A percentile compares a stretch with the other conserved stretches of the same genome.
These are phyloP conservation scores for Aphanomyces invadans DNA, from an alignment of 352 stramenopile species.

Conservation along the genomic window DNA sequence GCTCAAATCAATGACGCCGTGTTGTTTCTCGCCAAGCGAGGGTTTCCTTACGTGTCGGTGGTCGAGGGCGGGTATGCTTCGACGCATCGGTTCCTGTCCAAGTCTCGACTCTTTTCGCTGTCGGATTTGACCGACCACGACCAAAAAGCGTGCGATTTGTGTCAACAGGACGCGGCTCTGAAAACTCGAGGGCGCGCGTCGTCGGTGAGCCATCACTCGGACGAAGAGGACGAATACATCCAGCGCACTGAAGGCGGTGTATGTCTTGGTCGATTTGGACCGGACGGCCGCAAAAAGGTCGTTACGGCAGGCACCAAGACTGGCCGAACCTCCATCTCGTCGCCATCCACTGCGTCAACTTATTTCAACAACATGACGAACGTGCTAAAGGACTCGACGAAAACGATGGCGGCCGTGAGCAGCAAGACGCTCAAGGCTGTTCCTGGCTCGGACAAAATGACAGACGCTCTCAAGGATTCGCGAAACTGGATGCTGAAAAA, in stretches of 20 bases:
- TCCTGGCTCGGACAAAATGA: slow-evolving; percentile 18
- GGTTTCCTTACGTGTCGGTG: slow-evolving; percentile 67
- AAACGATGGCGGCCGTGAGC: slow-evolving; percentile 52
- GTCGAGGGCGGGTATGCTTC: slow-evolving; percentile 59
- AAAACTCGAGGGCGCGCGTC: slow-evolving; percentile 5
- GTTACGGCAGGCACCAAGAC: not conserved
- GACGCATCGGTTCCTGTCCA: slow-evolving; percentile 43
- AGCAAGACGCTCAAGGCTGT: slow-evolving; percentile 24
- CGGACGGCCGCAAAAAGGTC: not conserved
- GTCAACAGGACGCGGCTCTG: slow-evolving; percentile 31
- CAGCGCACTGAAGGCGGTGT: slow-evolving; percentile 24
- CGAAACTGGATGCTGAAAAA: slow-evolving; percentile 79
- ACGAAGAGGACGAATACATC: slow-evolving; percentile 25
- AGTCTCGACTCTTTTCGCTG: slow-evolving; percentile 46
- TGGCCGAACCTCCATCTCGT: not conserved
- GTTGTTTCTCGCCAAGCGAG: slow-evolving; percentile 61
- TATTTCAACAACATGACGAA: slow-evolving; percentile 68
- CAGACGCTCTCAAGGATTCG: slow-evolving; percentile 45
- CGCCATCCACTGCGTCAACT: slow-evolving; percentile 25
- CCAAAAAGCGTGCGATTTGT: slow-evolving; percentile 47
- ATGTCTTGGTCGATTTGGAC: slow-evolving; percentile 20
- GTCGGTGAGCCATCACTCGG: slow-evolving; percentile 2
- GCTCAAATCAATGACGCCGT: slow-evolving; percentile 56
- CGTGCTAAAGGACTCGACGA: slow-evolving; percentile 57
- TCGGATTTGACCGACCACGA: slow-evolving; percentile 72